Evolutionary conservation across 257 asterid genomes (phyloP), one percentile per base, ranked within the genome.

Genomic region (Solanum sejunctum): DNA sequence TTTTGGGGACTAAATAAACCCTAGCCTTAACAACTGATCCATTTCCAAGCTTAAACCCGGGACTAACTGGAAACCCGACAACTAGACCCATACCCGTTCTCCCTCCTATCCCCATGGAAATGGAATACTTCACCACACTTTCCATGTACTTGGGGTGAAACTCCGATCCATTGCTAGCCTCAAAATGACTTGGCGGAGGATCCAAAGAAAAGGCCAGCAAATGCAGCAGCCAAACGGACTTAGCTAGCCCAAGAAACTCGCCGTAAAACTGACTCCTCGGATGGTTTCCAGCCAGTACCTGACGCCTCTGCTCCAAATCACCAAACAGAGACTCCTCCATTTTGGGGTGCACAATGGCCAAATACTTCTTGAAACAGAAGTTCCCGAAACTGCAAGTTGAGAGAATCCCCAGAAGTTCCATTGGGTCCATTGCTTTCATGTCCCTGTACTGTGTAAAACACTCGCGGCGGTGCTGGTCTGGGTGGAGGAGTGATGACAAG

Each of bases 291-390:
- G 92, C 94, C 47, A 96, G 88, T 77, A 96, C 94, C 83, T 90
- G 97, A 64, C 95, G 91, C 79, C 99, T 90, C 91, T 96, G 99
- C 92, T 96, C 99, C 93, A 95, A 45, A 83, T 96, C 98, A 5
- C 98, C 98, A 6, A 96, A 96, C 92, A 96, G 84, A 2, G 99
- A 96, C 87, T 96, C 99, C 90, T 96, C 99, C 99, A 96, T 96
- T 86, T 96, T 96, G 2, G 98, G 98, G 87, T 96, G 99, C 51
- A 95, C 92, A 18, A 93, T 91, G 3, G 98, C 91, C 8, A 96
- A 92, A 77, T 93, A 96, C 66, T 96, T 96, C 88, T 96, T 96
- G 92, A 92, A 91, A 32, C 98, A 96, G 83, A 96, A 96, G 89
- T 93, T 96, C 7, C 99, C 99, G 26, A 96, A 96, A 89, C 93